Evolutionary conservation across 164 flowering plant genomes (phyloP).

Genomic region (Buxus sempervirens): DNA sequence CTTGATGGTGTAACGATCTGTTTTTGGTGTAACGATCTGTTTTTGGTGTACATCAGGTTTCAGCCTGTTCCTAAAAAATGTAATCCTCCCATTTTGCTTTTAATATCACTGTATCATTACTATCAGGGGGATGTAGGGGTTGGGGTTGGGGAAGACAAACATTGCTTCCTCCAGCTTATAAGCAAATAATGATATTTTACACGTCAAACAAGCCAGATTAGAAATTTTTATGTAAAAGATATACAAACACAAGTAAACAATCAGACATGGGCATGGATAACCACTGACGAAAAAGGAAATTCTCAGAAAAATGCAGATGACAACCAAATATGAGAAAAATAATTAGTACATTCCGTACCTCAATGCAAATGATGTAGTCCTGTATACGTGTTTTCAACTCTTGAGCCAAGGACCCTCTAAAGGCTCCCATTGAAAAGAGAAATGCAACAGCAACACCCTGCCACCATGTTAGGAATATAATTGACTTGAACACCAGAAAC

Average conservation of each 20-base stretch:
- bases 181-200: no score
- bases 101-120: no score
- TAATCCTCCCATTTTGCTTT: no score
- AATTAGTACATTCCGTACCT: conserved; percentile 42
- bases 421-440: conserved; percentile 86
- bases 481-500: conserved; percentile 89
- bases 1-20: no score
- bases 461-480: conserved; percentile 99
- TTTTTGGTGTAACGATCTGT: no score
- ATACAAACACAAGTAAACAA: neutral
- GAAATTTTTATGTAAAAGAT: no score
- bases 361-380: conserved; percentile 93
- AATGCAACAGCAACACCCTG: conserved; percentile 94
- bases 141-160: no score
- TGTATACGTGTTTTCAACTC: conserved; percentile 86
- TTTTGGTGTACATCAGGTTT: no score
- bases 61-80: no score
- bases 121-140: no score
- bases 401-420: conserved; percentile 78
- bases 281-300: neutral
- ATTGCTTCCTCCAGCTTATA: no score
- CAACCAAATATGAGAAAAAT: neutral
- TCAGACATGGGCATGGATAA: neutral
- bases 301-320: neutral
- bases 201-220: no score